Evolutionary conservation across 345 rosid genomes (phyloP).

Genomic region (Pugionium cornutum): DNA sequence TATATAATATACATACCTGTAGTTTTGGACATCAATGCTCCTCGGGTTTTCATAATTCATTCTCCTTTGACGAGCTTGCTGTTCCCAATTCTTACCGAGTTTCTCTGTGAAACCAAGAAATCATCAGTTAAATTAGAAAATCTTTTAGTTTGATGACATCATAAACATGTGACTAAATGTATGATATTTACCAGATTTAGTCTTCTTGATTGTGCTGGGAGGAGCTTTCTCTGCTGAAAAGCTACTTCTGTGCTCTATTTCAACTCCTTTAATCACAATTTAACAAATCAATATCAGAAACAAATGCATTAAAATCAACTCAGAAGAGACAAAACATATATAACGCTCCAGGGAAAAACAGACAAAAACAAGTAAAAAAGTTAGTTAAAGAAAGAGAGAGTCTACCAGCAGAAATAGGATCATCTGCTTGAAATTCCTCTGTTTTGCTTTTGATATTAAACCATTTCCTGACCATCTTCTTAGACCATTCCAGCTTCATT

Average conservation of each 20-base stretch:
- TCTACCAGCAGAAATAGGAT: conserved; percentile 51
- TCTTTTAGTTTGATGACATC: not conserved
- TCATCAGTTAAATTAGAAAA: conserved; percentile 5
- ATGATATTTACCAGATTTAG: conserved; percentile 69
- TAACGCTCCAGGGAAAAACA: conserved; percentile 19
- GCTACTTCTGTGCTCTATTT: conserved; percentile 75
- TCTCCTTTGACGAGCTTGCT: conserved; percentile 56
- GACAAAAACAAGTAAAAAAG: conserved; percentile 36
- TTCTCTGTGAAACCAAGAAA: conserved; percentile 48
- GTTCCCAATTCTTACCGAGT: conserved; percentile 69
- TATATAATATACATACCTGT: conserved; percentile 52
- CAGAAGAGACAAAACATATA: conserved; percentile 35
- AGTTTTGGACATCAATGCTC: conserved; percentile 91
- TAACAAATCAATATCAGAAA: conserved; percentile 6
- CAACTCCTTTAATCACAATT: conserved; percentile 48
- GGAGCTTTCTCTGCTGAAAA: conserved; percentile 90
- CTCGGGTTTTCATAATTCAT: conserved; percentile 96
- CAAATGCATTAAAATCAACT: conserved; percentile 9
- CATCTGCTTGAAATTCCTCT: conserved; percentile 92
- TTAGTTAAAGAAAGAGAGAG: not conserved
- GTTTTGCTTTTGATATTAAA: conserved; percentile 88
- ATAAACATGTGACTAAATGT: conserved; percentile 7
- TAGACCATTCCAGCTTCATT: conserved; percentile 92
- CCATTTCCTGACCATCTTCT: conserved; percentile 90
- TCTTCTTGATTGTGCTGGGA: conserved; percentile 72